phyloP scores from a whole-genome alignment of 208 protist species.

The Wallacemonas sp. region DNA sequence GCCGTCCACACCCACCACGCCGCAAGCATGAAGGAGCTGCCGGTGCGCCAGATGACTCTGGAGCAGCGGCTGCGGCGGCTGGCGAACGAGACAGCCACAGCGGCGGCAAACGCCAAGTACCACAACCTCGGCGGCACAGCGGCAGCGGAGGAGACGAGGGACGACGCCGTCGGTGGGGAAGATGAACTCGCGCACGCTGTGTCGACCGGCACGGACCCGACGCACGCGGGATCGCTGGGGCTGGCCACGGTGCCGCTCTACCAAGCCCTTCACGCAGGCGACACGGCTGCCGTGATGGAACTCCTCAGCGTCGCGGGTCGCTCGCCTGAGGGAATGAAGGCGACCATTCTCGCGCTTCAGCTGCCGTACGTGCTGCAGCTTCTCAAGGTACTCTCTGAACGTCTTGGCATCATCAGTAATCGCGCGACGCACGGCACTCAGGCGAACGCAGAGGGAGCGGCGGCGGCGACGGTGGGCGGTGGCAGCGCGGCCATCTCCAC shows the following conservation, averaged over 20 bases:
- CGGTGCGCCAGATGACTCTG: conserved; percentile 61
- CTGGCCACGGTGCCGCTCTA: conserved; percentile 83
- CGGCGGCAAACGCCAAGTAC: conserved; percentile 6
- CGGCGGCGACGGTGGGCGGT: conserved; percentile 28
- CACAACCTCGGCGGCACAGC: conserved; percentile 14
- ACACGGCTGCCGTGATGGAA: conserved; percentile 76
- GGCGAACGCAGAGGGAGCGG: neutral
- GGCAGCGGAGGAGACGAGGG: neutral
- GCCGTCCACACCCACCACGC: conserved; percentile 46
- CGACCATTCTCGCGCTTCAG: conserved; percentile 66
- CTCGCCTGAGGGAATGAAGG: conserved; percentile 46
- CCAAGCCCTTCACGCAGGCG: conserved; percentile 81
- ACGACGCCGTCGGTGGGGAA: neutral
- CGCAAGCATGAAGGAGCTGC: conserved; percentile 65
- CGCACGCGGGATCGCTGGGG: conserved; percentile 34
- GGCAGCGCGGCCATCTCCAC: conserved; percentile 37
- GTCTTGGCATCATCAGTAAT: conserved; percentile 43
- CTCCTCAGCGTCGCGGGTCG: conserved; percentile 67
- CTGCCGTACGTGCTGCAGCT: conserved; percentile 78
- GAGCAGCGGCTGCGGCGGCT: conserved; percentile 72
- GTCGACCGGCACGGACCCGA: neutral
- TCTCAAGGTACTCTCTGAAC: conserved; percentile 59
- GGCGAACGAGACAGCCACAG: conserved; percentile 18
- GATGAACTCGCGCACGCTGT: neutral
- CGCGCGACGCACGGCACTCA: neutral